Base-by-base conservation (phyloP, 2,329 filamentous ascomycete species). In the Xylaria sp. region DNA sequence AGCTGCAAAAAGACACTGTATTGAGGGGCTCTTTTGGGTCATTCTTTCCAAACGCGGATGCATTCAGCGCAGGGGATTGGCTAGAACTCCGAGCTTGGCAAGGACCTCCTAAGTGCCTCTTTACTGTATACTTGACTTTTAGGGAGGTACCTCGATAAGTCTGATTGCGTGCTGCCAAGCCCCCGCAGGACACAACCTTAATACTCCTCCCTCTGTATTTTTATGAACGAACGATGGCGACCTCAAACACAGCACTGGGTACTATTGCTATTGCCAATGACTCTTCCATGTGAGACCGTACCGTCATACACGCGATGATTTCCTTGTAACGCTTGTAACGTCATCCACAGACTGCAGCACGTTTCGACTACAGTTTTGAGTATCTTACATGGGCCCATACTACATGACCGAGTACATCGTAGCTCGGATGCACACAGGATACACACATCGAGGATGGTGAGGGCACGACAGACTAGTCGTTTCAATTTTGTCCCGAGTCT, bases 281-380 rank as follows among this genome's bases (percentile, higher is more conserved):
- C 34, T 37, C 34, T 37, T 37, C 34, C 34, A 18, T 46, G n/a
- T 50, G 23, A 20, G 34, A 54, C 51, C 1, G 18, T 28, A 7
- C 15, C 15, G 58, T 52, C 46, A 25, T 23, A 23, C 18, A 28
- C 28, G 23, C 32, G 15, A 34, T 58, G 6, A 13, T 12, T 34
- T 63, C 63, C 64, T 63, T 50, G 44, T 76, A 72, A 72, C 74
- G 72, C 64, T 63, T 50, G 44, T 76, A 72, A 72, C 74, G 72
- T 74, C 74, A 75, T 76, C 74, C 72, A 76, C 74, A 71, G 65
- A 69, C 57, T 70, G 18, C 66, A 74, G 74, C 76, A 77, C 68
- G 68, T 71, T 69, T 70, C 54, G 39, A 51, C 63, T 62, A 63
- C 37, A 70, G 44, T 57, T 63, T 46, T 51, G 23, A 57, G 46